Conservation (phyloP, 1,139 yeast genomes). For the Yamadazyma blattariae region DNA sequence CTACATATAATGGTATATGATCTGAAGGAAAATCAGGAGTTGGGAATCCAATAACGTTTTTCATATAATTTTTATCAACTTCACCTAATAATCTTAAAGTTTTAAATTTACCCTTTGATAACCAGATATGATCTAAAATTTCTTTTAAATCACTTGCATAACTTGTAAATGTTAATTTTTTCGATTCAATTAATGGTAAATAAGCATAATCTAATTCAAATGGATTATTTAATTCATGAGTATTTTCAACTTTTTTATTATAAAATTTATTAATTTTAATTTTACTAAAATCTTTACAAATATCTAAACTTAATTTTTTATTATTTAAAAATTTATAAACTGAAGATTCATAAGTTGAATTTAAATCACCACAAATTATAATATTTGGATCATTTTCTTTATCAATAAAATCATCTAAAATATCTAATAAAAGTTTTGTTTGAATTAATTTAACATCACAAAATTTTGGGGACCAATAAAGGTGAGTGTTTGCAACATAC, state of each 20-base stretch:
- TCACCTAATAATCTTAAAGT: constrained; percentile 19
- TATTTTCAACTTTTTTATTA: constrained; percentile 17
- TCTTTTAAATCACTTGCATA: constrained; percentile 49
- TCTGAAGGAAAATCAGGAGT: constrained; percentile 42
- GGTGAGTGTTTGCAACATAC: constrained; percentile 54
- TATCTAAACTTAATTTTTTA: constrained; percentile 26
- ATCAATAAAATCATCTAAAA: constrained; percentile 20
- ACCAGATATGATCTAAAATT: constrained; percentile 61
- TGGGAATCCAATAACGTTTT: constrained; percentile 32
- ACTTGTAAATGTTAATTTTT: constrained; percentile 43
- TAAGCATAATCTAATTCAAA: constrained; percentile 20
- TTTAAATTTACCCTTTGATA: constrained; percentile 27
- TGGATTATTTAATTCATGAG: constrained; percentile 17
- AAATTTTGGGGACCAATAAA: constrained; percentile 54
- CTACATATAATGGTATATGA: constrained; percentile 34
- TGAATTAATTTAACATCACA: constrained; percentile 56
- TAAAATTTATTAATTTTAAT: constrained; percentile 30
- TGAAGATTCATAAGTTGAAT: constrained; percentile 47
- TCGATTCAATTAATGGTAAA: constrained; percentile 14
- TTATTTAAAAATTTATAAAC: constrained; percentile 45
- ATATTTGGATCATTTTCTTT: constrained; percentile 13
- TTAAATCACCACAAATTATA: constrained; percentile 51
- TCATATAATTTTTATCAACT: constrained; percentile 19
- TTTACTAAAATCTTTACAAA: constrained; percentile 22
- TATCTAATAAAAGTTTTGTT: constrained; percentile 42